Base-by-base conservation (phyloP, 2,329 filamentous ascomycete species). In the Aureobasidium lini region DNA sequence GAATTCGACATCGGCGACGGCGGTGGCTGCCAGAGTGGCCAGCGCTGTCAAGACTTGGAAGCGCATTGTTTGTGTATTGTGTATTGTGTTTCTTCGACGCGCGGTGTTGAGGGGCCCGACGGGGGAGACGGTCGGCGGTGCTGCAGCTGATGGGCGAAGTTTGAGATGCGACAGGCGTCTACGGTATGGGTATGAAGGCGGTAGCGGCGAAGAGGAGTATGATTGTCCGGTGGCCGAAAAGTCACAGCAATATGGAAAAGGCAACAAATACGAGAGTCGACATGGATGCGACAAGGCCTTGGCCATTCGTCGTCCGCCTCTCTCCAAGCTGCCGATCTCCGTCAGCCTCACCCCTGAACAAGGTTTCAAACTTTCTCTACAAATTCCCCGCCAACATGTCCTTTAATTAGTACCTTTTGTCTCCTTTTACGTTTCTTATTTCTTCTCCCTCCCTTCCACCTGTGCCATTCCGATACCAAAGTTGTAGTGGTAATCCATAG, bases 1-100 rank as follows among this genome's bases (percentile, higher is more conserved):
- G 72, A 87, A 82, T 57, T 79, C 69, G 63, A 84, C 73, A 65
- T 81, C 80, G 58, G 81, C 82, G 61, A 76, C 66, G 29, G 72
- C 76, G 8, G 54, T 47, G 23, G 54, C 54, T n/a, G 54, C 54
- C 42, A 57, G 23, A 48, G 54, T 39, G 54, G 43, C 54, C 34
- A 57, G 43, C 34, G 13, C 13, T 11, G 54, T 57, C 42, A 57
- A n/a, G 28, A 40, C 5, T 8, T 40, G 34, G 43, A 18, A 57
- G 42, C 54, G 54, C 54, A 57, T 57, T 47, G 42, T 57, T 46
- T 49, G 16, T n/a, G 48, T 50, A 13, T 36, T 36, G 23, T 36
- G 34, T 39, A 31, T 36, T 36, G 47, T 18, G 32, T 52, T 29
- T 52, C 23, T 15, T 49, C 7, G 43, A 48, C 54, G 54, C 54